Conservation (phyloP, 2,329 filamentous ascomycete genomes). For the Reticulascus tulasneorum region DNA sequence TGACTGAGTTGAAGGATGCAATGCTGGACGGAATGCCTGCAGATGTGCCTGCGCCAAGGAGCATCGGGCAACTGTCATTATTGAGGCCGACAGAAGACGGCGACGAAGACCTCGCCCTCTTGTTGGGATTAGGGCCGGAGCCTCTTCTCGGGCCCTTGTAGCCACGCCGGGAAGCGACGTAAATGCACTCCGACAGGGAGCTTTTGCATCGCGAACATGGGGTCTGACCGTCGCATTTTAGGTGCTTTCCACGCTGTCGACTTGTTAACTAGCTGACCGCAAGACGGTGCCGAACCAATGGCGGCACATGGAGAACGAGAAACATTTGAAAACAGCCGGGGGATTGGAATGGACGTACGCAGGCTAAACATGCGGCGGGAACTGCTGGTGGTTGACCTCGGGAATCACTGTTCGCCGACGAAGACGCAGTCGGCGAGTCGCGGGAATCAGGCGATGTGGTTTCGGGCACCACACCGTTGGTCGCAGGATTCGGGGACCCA, state of each 20-base stretch:
- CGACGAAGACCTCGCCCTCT: constrained; percentile 30
- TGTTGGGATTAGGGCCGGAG: constrained; percentile 36
- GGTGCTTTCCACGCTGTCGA: constrained; percentile 61
- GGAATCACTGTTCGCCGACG: constrained; percentile 15
- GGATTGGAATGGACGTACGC: constrained; percentile 36
- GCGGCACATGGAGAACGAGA: neutral
- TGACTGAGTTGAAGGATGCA: constrained; percentile 27
- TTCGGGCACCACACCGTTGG: constrained; percentile 6
- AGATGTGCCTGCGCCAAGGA: constrained; percentile 30
- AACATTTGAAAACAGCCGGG: neutral
- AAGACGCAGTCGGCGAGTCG: constrained; percentile 13
- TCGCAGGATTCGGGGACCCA: constrained; percentile 8
- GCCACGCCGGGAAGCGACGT: constrained; percentile 70
- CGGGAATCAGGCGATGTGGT: constrained; percentile 14
- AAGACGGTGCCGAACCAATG: neutral
- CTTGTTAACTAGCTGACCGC: neutral
- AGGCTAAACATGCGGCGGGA: constrained; percentile 52
- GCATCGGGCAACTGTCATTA: constrained; percentile 38
- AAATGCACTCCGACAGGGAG: constrained; percentile 60
- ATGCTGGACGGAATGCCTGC: constrained; percentile 21
- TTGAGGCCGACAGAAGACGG: constrained; percentile 28
- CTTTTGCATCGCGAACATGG: constrained; percentile 66
- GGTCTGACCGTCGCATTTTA: constrained; percentile 69
- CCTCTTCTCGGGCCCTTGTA: constrained; percentile 64
- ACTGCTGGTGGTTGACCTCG: constrained; percentile 29